Evolutionary conservation across 441 rosid genomes (phyloP), one percentile per base, ranked within the genome.

Genomic region (Manihot esculenta): DNA sequence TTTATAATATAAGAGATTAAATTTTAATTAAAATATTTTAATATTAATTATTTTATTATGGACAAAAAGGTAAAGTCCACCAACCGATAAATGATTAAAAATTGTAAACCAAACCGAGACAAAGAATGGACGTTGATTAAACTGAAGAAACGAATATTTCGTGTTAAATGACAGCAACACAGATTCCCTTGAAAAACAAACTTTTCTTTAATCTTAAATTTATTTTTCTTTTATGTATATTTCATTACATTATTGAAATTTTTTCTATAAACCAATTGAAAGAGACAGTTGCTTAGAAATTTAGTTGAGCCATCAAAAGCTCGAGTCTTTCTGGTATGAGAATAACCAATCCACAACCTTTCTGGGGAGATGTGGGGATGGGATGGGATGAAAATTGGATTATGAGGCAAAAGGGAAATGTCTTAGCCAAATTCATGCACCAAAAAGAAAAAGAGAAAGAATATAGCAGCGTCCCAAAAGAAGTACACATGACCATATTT

Each of bases 361-460:
- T n/a, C n/a, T n/a, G n/a, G n/a, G n/a, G n/a, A n/a, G n/a, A n/a
- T n/a, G n/a, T n/a, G n/a, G n/a, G n/a, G n/a, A n/a, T n/a, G n/a
- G n/a, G n/a, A n/a, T n/a, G 9, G 20, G 20, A 30, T 30, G 35
- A 4, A 30, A 30, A 30, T 30, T 20, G 56, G 55, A 59, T 44
- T 70, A 47, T 18, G 18, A 35, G 60, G 73, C 58, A 70, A 70
- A 70, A 30, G 21, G 65, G 57, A 59, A 58, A 61, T 70, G 67
- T 60, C 49, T 20, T 20, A 11, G 27, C 18, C n/a, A 17, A 57
- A 23, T 26, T 44, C 66, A 62, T 62, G 50, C 10, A n/a, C 20
- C 17, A 44, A n/a, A 8, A 15, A 58, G 2, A 1, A 12, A 33
- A 33, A 50, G 10, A 50, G 21, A 17, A 15, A 50, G 3, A 64